Percentiles rank a stretch among this genome's conserved stretches.
These are phyloP conservation scores for Gnetum montanum DNA, from an alignment of 75 land plant genomes.

Conservation along the genomic window DNA sequence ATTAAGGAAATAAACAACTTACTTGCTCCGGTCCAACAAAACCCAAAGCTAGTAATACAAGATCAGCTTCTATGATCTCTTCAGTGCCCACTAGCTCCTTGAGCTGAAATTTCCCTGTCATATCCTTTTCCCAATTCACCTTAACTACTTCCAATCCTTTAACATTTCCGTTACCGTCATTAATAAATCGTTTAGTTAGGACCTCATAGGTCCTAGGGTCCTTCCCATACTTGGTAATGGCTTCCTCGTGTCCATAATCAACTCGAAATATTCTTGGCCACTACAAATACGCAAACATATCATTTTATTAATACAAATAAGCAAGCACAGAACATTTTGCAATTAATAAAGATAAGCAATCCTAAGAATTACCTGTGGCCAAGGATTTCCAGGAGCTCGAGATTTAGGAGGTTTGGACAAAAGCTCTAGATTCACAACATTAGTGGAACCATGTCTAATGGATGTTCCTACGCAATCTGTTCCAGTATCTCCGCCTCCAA, in stretches of 20 bases:
- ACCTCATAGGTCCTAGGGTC: conserved; percentile 91
- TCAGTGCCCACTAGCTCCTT: conserved; percentile 78
- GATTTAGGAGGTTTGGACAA: conserved; percentile 76
- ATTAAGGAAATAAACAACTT: conserved; percentile 15
- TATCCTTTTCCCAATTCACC: conserved; percentile 90
- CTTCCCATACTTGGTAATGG: conserved; percentile 73
- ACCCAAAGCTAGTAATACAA: conserved; percentile 87
- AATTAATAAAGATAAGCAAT: background rate
- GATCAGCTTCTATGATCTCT: conserved; percentile 83
- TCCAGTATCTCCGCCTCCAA: conserved; percentile 99
- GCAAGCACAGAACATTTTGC: background rate
- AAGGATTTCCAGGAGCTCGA: conserved; percentile 92
- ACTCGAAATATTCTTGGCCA: conserved; percentile 95
- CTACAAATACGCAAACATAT: conserved; percentile 25
- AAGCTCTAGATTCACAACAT: conserved; percentile 78
- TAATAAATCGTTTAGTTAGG: conserved; percentile 77
- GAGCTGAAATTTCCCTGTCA: conserved; percentile 63
- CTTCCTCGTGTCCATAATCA: conserved; percentile 98
- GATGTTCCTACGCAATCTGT: conserved; percentile 96
- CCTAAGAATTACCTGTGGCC: conserved; percentile 81
- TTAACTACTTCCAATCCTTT: conserved; percentile 75
- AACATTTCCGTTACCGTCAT: conserved; percentile 66
- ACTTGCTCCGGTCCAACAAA: conserved; percentile 96
- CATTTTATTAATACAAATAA: background rate
- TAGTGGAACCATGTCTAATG: conserved; percentile 78